Conservation (phyloP, 2,329 filamentous ascomycete species). For the Verticillium nubilum region DNA sequence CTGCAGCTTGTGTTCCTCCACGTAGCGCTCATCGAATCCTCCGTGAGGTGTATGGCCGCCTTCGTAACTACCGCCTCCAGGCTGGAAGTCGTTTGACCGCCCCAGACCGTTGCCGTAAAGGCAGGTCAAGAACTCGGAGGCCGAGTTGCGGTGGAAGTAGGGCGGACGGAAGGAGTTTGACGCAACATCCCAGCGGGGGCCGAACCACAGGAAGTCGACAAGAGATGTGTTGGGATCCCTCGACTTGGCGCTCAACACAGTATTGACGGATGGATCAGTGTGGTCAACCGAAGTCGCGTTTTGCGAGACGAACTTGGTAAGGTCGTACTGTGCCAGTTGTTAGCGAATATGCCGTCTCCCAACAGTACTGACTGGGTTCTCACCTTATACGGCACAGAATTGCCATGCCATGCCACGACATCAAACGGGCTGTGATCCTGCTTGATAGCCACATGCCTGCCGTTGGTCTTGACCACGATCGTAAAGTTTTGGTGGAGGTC, state of each 20-base stretch:
- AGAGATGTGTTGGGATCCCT: constrained; percentile 45
- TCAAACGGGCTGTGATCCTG: constrained; percentile 61
- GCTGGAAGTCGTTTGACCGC: constrained; percentile 35
- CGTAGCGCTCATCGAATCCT: constrained; percentile 33
- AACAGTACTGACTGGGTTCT: neutral
- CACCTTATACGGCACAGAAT: constrained; percentile 46
- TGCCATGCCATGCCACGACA: constrained; percentile 62
- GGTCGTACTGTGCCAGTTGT: constrained; percentile 34
- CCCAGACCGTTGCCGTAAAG: constrained; percentile 28
- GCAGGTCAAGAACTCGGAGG: constrained; percentile 52
- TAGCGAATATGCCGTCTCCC: neutral
- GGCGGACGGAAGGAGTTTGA: constrained; percentile 53
- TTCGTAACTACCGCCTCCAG: constrained; percentile 37
- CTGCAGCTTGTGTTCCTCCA: neutral
- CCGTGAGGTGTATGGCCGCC: constrained; percentile 42
- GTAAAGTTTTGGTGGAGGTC: constrained; percentile 10
- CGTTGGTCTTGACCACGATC: constrained; percentile 54
- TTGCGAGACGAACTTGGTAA: constrained; percentile 41
- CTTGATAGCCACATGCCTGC: constrained; percentile 50
- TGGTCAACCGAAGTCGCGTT: constrained; percentile 53
- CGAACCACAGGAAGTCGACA: constrained; percentile 59
- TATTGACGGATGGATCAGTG: constrained; percentile 57
- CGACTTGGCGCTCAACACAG: constrained; percentile 53
- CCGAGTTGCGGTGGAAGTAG: constrained; percentile 59
- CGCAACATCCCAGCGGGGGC: constrained; percentile 55